A percentile compares a stretch with the other conserved stretches of the same genome.
These are phyloP conservation scores for Pyrrhoderma noxium DNA, from an alignment of 1,284 basidiomycete species.

Conservation along the genomic window DNA sequence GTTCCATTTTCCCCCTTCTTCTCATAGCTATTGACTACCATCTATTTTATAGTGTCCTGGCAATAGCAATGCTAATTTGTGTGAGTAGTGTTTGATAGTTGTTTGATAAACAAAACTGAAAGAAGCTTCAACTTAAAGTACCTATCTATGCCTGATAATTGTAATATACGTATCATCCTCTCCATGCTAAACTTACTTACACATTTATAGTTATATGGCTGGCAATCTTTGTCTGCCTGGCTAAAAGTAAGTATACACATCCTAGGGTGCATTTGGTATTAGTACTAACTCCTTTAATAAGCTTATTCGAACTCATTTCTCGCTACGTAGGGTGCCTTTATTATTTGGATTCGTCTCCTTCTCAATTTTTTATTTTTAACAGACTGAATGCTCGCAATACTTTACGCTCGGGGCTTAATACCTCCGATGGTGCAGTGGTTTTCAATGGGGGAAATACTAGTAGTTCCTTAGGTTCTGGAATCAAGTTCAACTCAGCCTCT, in stretches of 20 bases:
- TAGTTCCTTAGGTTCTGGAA: too few relatives aligned
- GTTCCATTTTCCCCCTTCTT: too few relatives aligned
- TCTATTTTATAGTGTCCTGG: neutral
- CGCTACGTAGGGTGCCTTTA: neutral
- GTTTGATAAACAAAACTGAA: neutral
- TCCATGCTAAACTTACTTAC: neutral
- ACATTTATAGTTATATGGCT: conserved; percentile 3
- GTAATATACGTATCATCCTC: neutral
- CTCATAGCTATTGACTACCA: neutral
- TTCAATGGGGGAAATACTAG: neutral
- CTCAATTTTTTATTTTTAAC: neutral
- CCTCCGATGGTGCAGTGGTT: neutral
- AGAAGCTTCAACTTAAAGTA: neutral
- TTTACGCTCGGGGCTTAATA: neutral
- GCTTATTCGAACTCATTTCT: conserved; percentile 3
- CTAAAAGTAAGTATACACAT: conserved; percentile 1
- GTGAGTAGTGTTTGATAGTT: neutral
- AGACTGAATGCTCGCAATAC: conserved; percentile 1
- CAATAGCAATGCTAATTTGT: conserved; percentile 2
- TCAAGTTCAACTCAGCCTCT: neutral
- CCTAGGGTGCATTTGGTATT: neutral
- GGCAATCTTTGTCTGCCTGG: neutral
- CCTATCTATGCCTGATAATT: conserved; percentile 3
- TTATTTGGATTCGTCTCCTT: neutral
- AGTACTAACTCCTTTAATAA: neutral